Evolutionary conservation across 192 early-diverging fungal species (phyloP), one percentile per base, ranked within the genome.

Genomic region (Pecoramyces ruminantium): DNA sequence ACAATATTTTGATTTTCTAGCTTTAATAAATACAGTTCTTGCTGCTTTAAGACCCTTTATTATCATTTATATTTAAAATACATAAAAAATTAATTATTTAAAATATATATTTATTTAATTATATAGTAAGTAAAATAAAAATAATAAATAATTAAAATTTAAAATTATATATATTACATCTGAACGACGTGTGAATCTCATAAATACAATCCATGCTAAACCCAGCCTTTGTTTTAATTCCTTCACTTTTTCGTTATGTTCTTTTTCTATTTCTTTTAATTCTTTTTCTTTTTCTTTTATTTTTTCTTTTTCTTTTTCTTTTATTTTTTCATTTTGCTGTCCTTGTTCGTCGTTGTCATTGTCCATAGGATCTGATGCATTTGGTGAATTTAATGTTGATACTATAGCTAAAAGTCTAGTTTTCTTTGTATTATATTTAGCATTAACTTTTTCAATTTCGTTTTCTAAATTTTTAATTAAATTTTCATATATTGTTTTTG

Each of bases 141-240:
- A n/a, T n/a, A n/a, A n/a, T n/a, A n/a, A n/a, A n/a, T n/a, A n/a
- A n/a, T n/a, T n/a, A n/a, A n/a, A n/a, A n/a, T n/a, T n/a, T n/a
- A n/a, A n/a, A n/a, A n/a, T n/a, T n/a, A n/a, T n/a, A n/a, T n/a
- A n/a, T n/a, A 83, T 83, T 83, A 93, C 93, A 83, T 98, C 93
- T 0, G 90, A 85, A 30, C 97, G 84, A 83, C 96, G 88, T 21
- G 89, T 85, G 79, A 92, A 90, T 25, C 94, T 88, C 93, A 97
- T 94, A 79, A 95, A 94, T 82, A 93, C 92, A 79, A 97, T 93
- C 94, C 95, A 97, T 25, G 91, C 89, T 40, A 95, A 80, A 14
- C 89, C 88, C 80, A 91, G 88, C 2, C 86, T 87, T 78, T 89
- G 85, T 79, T 89, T 90, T 81, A 89, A 81, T 27, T 87, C 85